Conservation (phyloP, 2,329 filamentous ascomycete species). For the Colletotrichum truncatum region DNA sequence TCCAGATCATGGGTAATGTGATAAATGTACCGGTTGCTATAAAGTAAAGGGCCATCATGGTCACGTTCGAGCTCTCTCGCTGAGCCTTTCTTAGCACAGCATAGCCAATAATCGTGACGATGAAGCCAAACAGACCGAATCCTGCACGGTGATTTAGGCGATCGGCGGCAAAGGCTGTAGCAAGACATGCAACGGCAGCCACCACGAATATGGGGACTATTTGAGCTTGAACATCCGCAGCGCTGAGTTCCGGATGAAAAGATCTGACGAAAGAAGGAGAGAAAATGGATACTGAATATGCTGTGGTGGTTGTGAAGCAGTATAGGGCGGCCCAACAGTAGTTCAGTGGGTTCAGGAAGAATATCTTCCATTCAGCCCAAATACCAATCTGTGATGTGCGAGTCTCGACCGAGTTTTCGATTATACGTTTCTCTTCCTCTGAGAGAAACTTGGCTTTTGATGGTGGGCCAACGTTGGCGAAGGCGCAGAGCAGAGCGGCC, state of each 20-base stretch:
- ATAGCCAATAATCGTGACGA: slow-evolving; percentile 29
- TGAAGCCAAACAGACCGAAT: slow-evolving; percentile 28
- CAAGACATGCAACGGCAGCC: slow-evolving; percentile 24
- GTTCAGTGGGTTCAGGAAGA: slow-evolving; percentile 31
- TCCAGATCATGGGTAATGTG: slow-evolving; percentile 32
- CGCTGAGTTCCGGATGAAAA: slow-evolving; percentile 25
- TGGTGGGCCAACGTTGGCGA: slow-evolving; percentile 27
- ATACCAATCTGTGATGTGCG: slow-evolving; percentile 6
- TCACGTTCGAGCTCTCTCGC: neutral
- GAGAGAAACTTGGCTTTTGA: slow-evolving; percentile 29
- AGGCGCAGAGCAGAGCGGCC: slow-evolving; percentile 34
- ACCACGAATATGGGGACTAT: slow-evolving; percentile 33
- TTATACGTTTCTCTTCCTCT: slow-evolving; percentile 16
- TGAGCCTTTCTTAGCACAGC: slow-evolving; percentile 4
- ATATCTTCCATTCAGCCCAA: slow-evolving; percentile 26
- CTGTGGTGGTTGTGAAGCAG: slow-evolving; percentile 31
- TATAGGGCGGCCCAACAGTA: slow-evolving; percentile 31
- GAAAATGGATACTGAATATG: slow-evolving; percentile 32
- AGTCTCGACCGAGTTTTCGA: slow-evolving; percentile 9
- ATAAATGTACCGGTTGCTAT: slow-evolving; percentile 30
- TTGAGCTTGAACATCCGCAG: slow-evolving; percentile 28
- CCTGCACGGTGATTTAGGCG: slow-evolving; percentile 29
- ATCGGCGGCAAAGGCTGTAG: slow-evolving; percentile 22
- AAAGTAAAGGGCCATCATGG: slow-evolving; percentile 32
- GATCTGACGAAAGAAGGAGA: slow-evolving; percentile 32